Evolutionary conservation across 768 basidiomycete genomes (phyloP), one percentile per base, ranked within the genome.

Genomic region (Tubosaeta sp.): DNA sequence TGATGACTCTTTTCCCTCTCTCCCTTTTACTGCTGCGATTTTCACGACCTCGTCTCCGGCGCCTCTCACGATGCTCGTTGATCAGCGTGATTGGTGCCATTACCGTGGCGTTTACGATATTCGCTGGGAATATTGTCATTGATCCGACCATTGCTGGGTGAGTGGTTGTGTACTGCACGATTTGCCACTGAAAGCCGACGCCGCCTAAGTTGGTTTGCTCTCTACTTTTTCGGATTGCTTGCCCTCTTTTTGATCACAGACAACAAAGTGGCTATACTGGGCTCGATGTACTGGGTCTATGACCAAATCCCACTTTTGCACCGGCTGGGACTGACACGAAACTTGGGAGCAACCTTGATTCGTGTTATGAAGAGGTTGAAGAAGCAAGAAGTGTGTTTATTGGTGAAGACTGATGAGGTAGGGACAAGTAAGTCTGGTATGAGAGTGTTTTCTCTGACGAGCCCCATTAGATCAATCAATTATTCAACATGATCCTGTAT

Each of bases 371-470:
- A 64, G 11, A 68, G 55, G 2, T 53, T 83, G 45, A 77, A 76
- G 63, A 65, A 71, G 44, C 79, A 80, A 59, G 76, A 81, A 1
- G 73, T 87, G 4, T 82, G 82, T 57, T 68, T 87, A 7, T 67
- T 86, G 48, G 79, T 77, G 14, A 83, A 79, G 62, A 77, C 76
- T 0, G 86, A 87, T 50, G 85, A 86, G 72, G 86, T 87, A 48
- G 14, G 73, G 56, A n/a, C n/a, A 22, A 30, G n/a, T 6, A 10
- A 12, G 13, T 5, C 12, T 4, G 39, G 44, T 27, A 3, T 1
- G 14, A 13, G 11, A 3, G 41, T 1, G 14, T 18, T 49, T 25
- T 29, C 21, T 29, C 11, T 35, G 13, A 31, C 12, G n/a, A 6
- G 13, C 14, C 25, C 10, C 34, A 22, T 16, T 42, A 90, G 87